These are phyloP conservation scores for Hemileccinum rubropunctum DNA, from an alignment of 768 basidiomycete genomes.

Conservation along the genomic window DNA sequence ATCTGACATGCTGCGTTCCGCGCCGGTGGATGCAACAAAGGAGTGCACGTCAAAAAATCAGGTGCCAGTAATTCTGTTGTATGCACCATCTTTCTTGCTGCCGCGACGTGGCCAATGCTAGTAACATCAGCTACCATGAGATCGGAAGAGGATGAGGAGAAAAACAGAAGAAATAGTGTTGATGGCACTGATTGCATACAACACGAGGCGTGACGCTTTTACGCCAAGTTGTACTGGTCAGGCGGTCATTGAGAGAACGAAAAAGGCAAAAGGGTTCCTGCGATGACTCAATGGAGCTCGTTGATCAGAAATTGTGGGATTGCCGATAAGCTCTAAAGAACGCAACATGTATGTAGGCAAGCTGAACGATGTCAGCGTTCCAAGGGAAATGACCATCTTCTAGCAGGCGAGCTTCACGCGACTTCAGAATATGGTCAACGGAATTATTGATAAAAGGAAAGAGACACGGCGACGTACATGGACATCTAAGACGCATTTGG, in stretches of 20 bases:
- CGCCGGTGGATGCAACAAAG: constrained; percentile 3
- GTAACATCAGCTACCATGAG: background rate
- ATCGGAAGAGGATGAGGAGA: background rate
- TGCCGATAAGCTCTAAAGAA: constrained; percentile 1
- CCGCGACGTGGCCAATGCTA: background rate
- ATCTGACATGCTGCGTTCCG: constrained; percentile 4
- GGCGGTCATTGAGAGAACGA: background rate
- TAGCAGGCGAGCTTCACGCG: background rate
- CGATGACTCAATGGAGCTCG: background rate
- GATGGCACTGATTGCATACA: background rate
- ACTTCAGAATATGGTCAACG: background rate
- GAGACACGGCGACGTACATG: constrained; percentile 12
- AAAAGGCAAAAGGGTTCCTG: background rate
- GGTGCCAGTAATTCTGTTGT: background rate
- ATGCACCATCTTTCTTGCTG: background rate
- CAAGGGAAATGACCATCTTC: background rate
- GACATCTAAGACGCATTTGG: constrained; percentile 11
- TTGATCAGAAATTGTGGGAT: background rate
- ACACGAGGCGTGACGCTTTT: constrained; percentile 17
- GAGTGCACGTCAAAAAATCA: background rate
- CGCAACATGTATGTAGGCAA: background rate
- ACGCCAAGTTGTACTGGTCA: constrained; percentile 2
- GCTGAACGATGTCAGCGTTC: background rate
- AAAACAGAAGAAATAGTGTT: background rate
- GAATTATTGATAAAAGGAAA: background rate